Evolutionary conservation across 2,329 filamentous ascomycete genomes (phyloP), one percentile per base, ranked within the genome.

Genomic region (Aureobasidium musti): DNA sequence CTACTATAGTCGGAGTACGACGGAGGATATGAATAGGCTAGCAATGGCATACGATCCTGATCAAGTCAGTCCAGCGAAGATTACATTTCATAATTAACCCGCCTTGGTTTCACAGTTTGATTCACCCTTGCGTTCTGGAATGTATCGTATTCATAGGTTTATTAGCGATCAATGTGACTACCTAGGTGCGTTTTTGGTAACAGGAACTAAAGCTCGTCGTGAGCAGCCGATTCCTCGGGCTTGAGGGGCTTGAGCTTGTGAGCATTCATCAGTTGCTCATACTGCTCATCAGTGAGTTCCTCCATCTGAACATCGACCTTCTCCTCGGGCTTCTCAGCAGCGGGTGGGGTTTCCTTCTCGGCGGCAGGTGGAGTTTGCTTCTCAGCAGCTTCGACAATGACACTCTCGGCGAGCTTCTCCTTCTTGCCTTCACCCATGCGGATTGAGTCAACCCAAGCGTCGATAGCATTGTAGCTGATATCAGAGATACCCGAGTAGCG

Each of bases 371-470:
- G 52, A n/a, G 43, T 61, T 30, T 26, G 26, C 26, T 60, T 53
- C 35, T 39, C 47, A 5, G 60, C n/a, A 26, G 54, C 63, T 26
- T 60, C 63, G 6, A 74, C 72, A 11, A 82, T 69, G 41, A 82
- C 54, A 5, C 74, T 73, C 67, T 89, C 85, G 47, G 82, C 83
- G 19, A 93, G 75, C 72, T 86, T 91, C 73, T 87, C 84, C 83
- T 94, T 97, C 67, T 84, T 80, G 2, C 91, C 90, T 75, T 98
- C 94, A 63, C 93, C 91, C 82, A 99, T 84, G 43, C 92, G 88
- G 69, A 98, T 92, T n/a, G 86, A 84, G 74, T 99, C 95, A 67
- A 99, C 86, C 92, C 94, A 99, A 69, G 82, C 81, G 79, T 97
- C 91, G 35, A 99, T 81, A 30, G 83, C 85, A 64, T 84, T 81